Percentiles rank a stretch among this genome's conserved stretches.
Conservation (phyloP, 2,329 filamentous ascomycete species). For the Penicillium aurantiogriseum region DNA sequence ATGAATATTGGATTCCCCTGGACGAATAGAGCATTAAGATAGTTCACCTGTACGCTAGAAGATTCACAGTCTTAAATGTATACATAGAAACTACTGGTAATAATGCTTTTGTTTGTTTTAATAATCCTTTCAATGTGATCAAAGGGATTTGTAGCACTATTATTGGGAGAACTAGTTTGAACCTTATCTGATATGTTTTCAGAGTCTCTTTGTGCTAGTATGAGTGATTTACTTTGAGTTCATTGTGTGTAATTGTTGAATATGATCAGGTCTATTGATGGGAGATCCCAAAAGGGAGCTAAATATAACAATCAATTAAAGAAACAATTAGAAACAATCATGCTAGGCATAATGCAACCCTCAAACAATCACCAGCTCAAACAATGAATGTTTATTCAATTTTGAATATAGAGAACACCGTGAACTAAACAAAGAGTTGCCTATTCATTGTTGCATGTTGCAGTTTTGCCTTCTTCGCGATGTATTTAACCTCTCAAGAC, state of each 20-base stretch:
- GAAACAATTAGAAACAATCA: neutral
- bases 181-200: neutral
- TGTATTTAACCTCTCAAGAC: conserved; percentile 4
- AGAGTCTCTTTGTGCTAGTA: neutral
- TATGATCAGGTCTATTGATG: neutral
- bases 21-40: too few species aligned
- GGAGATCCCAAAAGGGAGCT: too few species aligned
- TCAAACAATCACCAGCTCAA: neutral
- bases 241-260: too few species aligned
- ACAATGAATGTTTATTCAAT: neutral
- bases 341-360: neutral
- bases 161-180: neutral
- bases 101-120: neutral
- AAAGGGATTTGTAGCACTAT: neutral
- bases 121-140: neutral
- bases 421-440: neutral
- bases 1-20: neutral
- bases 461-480: neutral
- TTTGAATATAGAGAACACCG: neutral
- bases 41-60: neutral
- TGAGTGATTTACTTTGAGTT: neutral
- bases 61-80: neutral
- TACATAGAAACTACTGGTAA: neutral
- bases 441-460: neutral
- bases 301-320: neutral